Percentiles rank a stretch among this genome's conserved stretches.
Evolutionary conservation across 2,329 filamentous ascomycete genomes (phyloP).

Genomic region (Blumeria hordei): DNA sequence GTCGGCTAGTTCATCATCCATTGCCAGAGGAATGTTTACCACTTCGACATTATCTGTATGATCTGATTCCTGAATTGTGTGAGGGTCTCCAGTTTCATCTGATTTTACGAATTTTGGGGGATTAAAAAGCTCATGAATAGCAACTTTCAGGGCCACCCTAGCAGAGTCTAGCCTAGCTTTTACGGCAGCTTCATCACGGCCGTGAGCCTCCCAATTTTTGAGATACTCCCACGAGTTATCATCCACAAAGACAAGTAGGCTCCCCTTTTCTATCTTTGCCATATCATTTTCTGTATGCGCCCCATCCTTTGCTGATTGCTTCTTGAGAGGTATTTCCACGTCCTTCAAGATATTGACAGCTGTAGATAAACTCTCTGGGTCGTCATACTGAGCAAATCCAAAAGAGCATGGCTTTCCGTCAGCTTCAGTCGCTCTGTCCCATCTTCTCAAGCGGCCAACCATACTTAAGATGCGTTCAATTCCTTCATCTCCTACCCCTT

Average conservation of each 20-base stretch:
- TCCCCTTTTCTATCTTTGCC: conserved; percentile 33
- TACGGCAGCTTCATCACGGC: conserved; percentile 33
- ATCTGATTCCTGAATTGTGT: conserved; percentile 39
- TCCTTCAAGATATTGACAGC: conserved; percentile 69
- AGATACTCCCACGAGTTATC: conserved; percentile 63
- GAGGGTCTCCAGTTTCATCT: conserved; percentile 41
- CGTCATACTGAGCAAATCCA: conserved; percentile 89
- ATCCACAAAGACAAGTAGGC: conserved; percentile 54
- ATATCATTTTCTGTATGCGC: conserved; percentile 19
- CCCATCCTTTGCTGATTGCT: conserved; percentile 30
- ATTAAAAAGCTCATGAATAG: conserved; percentile 48
- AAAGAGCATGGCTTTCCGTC: conserved; percentile 67
- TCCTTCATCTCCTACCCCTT: conserved; percentile 51
- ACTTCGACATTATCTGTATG: conserved; percentile 51
- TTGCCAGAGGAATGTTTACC: conserved; percentile 65
- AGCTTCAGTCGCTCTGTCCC: conserved; percentile 54
- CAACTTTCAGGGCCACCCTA: conserved; percentile 39
- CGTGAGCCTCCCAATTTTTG: conserved; percentile 50
- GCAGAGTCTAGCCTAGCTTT: conserved; percentile 48
- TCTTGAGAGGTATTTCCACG: conserved; percentile 58
- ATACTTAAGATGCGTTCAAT: conserved; percentile 55
- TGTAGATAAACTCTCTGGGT: conserved; percentile 63
- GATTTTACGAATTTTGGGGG: conserved; percentile 25
- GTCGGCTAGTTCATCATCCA: conserved; percentile 83
- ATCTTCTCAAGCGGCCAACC: conserved; percentile 61